Evolutionary conservation across 2,329 filamentous ascomycete genomes (phyloP).

Genomic region (Westerdykella ornata): DNA sequence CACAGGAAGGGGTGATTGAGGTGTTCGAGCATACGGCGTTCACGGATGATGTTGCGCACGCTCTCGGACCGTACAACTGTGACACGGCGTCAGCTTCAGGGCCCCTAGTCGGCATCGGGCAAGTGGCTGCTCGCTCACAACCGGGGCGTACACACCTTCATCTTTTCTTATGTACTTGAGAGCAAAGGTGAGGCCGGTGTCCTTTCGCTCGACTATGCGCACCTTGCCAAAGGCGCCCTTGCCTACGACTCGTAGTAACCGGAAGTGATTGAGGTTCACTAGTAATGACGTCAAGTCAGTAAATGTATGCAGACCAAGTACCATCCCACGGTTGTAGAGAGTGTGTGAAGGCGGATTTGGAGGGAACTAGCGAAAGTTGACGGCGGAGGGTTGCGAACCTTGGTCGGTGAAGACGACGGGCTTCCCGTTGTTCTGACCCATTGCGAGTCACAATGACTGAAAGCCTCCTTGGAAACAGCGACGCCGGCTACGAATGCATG

Average conservation of each 20-base stretch:
- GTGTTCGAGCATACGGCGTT: constrained; percentile 95
- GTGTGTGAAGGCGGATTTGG: constrained; percentile 1
- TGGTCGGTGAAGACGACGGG: constrained; percentile 87
- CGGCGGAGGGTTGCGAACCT: constrained; percentile 53
- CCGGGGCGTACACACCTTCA: constrained; percentile 61
- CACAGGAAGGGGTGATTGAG: constrained; percentile 97
- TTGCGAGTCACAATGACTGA: constrained; percentile 40
- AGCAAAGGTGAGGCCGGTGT: constrained; percentile 87
- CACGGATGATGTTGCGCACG: constrained; percentile 94
- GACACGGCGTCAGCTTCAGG: constrained; percentile 25
- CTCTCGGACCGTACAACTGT: constrained; percentile 94
- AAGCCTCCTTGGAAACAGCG: constrained; percentile 10
- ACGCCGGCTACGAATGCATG: constrained; percentile 22
- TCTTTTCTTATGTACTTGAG: constrained; percentile 98
- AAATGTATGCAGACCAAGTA: too few species aligned
- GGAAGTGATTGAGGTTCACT: constrained; percentile 98
- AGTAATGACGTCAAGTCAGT: constrained; percentile 5
- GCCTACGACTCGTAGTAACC: constrained; percentile 87
- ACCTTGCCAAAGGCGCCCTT: constrained; percentile 99
- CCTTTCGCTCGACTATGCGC: constrained; percentile 95
- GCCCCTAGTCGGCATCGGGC: constrained; percentile 10
- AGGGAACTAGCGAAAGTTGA: not conserved
- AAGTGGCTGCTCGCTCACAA: constrained; percentile 1
- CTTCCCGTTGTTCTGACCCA: constrained; percentile 96
- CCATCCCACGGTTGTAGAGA: not conserved